Evolutionary conservation across 192 early-diverging fungal species (phyloP), one percentile per base, ranked within the genome.

Genomic region (Dimargaris verticillata): DNA sequence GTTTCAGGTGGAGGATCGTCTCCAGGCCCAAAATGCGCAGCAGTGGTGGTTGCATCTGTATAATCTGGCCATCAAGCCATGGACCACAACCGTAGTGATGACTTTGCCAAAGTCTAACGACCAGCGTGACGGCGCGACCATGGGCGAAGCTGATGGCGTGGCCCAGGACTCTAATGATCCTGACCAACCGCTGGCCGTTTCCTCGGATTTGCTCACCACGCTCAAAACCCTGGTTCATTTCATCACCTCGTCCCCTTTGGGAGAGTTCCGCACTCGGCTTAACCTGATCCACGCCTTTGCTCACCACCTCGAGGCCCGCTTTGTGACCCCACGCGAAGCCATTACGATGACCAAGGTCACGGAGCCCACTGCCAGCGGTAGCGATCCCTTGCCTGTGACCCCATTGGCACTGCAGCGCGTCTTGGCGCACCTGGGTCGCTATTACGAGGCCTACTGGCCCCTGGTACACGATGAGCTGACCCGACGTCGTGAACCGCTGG

Each of bases 1-100:
- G 41, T 72, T 99, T 63, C 74, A 77, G 29, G 75, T 85, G 41
- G 88, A 99, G 74, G 89, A 94, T 49, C 76, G 80, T 48, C 77
- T 77, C 58, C 74, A 74, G 54, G 75, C 79, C 18, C 71, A 78
- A 28, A 71, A 75, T n/a, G 82, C 85, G 5, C 80, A 79, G 52
- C 70, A 75, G 25, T 83, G 86, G 76, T 99, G 96, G 96, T 93
- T 97, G 76, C 83, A 91, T 63, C 69, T 99, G 38, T 91, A 83
- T 29, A 71, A 74, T 14, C 68, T 80, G 3, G 68, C 83, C 33
- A 63, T 74, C 60, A 66, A 10, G 2, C 43, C 55, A 42, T 10
- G 26, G 14, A 68, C 48, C 70, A 77, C 18, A 68, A 67, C 0
- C 12, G 53, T n/a, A 38, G 25, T n/a, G 11, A 10, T 38, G 28